Percentiles rank a stretch among this genome's conserved stretches.
phyloP scores from a whole-genome alignment of 2,329 filamentous ascomycete genomes.

The Exophiala mesophila region DNA sequence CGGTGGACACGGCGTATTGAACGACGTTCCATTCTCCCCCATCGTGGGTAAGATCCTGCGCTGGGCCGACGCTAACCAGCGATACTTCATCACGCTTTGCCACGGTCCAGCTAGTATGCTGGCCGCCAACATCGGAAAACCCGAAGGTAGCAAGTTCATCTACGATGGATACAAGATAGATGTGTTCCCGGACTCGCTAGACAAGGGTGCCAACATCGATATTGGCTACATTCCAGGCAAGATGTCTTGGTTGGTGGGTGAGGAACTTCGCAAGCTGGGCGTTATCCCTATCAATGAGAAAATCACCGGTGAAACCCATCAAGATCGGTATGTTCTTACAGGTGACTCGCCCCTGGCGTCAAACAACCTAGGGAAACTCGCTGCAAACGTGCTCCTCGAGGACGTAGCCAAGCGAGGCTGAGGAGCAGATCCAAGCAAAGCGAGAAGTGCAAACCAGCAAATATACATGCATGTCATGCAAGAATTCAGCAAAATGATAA shows the following conservation, averaged over 20 bases:
- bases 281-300: slow-evolving; percentile 12
- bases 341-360: slow-evolving; percentile 15
- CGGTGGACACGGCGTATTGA: slow-evolving; percentile 13
- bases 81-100: slow-evolving; percentile 16
- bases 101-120: slow-evolving; percentile 13
- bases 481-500: too few relatives aligned
- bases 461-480: too few relatives aligned
- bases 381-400: slow-evolving; percentile 8
- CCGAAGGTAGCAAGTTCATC: slow-evolving; percentile 15
- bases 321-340: slow-evolving; percentile 11
- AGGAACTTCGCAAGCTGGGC: slow-evolving; percentile 12
- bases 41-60: slow-evolving; percentile 13
- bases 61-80: slow-evolving; percentile 12
- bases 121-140: slow-evolving; percentile 12
- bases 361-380: slow-evolving; percentile 14
- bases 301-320: slow-evolving; percentile 15
- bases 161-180: slow-evolving; percentile 16
- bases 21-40: slow-evolving; percentile 9
- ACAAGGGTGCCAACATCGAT: slow-evolving; percentile 10
- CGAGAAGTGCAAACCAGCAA: too few relatives aligned
- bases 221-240: slow-evolving; percentile 16
- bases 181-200: slow-evolving; percentile 14
- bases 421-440: too few relatives aligned
- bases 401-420: slow-evolving; percentile 8
- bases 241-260: slow-evolving; percentile 15